Percentiles rank a stretch among this genome's conserved stretches.
Evolutionary conservation across 331 rosid species (phyloP).

Genomic region (Arachis monticola): DNA sequence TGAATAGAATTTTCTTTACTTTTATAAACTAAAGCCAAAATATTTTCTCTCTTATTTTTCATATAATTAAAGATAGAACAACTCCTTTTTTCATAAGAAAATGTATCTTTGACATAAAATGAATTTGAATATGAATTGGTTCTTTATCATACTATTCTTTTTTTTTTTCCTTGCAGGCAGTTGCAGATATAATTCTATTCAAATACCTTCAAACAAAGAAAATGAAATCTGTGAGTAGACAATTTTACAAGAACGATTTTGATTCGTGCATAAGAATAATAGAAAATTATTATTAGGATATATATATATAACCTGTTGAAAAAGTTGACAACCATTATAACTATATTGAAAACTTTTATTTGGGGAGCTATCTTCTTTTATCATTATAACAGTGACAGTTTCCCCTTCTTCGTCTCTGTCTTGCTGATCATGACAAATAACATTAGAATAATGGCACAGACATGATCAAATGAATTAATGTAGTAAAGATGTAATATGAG

Average conservation of each 20-base stretch:
- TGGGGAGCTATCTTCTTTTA: too few species aligned
- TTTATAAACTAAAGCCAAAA: neutral
- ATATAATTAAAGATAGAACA: constrained; percentile 7
- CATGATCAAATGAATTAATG: too few species aligned
- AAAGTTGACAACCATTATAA: constrained; percentile 8
- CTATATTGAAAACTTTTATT: too few species aligned
- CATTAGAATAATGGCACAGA: too few species aligned
- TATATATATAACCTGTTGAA: neutral
- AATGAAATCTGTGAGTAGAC: constrained; percentile 69
- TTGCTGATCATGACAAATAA: too few species aligned
- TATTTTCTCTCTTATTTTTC: neutral
- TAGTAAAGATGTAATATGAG: too few species aligned
- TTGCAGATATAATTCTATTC: constrained; percentile 70
- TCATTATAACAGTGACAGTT: too few species aligned
- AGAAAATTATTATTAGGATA: constrained; percentile 4
- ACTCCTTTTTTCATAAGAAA: neutral
- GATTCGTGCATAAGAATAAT: constrained; percentile 5
- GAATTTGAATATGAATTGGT: constrained; percentile 1
- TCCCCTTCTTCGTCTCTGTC: too few species aligned
- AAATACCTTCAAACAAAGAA: constrained; percentile 57
- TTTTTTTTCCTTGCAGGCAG: constrained; percentile 61
- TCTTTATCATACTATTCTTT: constrained; percentile 8
- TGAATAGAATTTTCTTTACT: too few species aligned
- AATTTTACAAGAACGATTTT: constrained; percentile 2
- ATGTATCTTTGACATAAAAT: neutral